Conservation (phyloP, 148 eudicot species). For the Euryodendron excelsum region DNA sequence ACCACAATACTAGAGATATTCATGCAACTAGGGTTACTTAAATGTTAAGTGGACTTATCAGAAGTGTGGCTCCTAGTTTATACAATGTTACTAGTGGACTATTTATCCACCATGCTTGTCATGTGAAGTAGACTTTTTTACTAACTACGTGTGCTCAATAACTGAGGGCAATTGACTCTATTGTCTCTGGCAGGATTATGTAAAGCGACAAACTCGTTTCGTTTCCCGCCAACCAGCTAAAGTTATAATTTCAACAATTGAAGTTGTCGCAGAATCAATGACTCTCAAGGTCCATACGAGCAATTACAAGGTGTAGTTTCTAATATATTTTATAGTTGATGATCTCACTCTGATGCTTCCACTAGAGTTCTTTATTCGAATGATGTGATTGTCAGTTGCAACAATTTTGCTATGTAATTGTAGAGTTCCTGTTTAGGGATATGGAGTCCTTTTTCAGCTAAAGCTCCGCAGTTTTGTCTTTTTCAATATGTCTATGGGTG, state of each 20-base stretch:
- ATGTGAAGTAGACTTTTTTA: background rate
- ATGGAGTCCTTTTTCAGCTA: no score
- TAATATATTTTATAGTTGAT: background rate
- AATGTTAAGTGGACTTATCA: background rate
- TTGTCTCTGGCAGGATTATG: slow-evolving; percentile 57
- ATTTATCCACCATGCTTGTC: no score
- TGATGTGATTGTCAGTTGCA: background rate
- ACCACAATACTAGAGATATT: no score
- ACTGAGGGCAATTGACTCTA: background rate
- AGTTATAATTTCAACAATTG: slow-evolving; percentile 63
- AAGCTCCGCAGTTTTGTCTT: no score
- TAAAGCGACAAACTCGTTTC: slow-evolving; percentile 93
- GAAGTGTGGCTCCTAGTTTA: slow-evolving; percentile 3
- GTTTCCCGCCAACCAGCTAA: slow-evolving; percentile 84
- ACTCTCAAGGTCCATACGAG: slow-evolving; percentile 83
- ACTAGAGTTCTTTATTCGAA: background rate
- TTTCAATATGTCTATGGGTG: no score
- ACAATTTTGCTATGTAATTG: no score
- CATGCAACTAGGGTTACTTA: background rate
- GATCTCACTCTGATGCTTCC: background rate
- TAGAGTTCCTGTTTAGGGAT: no score
- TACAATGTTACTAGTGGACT: background rate
- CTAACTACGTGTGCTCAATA: no score
- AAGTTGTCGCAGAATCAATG: slow-evolving; percentile 73
- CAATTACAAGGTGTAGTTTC: slow-evolving; percentile 57